Percentiles rank a stretch among this genome's conserved stretches.
Evolutionary conservation across 2,329 filamentous ascomycete genomes (phyloP).

Genomic region (Aspergillus pseudonomiae): DNA sequence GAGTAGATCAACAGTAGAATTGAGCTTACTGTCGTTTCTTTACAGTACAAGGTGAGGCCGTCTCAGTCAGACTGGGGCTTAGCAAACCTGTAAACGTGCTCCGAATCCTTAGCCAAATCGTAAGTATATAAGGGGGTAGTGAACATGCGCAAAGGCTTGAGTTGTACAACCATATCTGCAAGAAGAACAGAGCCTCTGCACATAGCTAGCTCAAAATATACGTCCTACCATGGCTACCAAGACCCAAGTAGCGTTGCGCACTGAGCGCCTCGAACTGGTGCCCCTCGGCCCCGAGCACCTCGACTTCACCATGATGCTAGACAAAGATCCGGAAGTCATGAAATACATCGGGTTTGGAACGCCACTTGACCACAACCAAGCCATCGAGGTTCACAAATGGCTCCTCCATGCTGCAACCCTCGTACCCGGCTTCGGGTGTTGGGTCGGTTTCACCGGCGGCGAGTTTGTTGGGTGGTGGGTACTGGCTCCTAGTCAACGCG

Average conservation of each 20-base stretch:
- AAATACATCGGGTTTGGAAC: conserved; percentile 15
- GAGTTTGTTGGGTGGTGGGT: conserved; percentile 15
- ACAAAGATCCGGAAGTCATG: conserved; percentile 18
- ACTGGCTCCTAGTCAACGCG: conserved; percentile 5
- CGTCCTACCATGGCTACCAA: background rate
- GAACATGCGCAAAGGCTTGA: background rate
- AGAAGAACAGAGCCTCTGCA: background rate
- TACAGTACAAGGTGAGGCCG: background rate
- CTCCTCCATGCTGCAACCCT: conserved; percentile 2
- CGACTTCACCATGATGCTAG: conserved; percentile 12
- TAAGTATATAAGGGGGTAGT: background rate
- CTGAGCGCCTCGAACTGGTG: background rate
- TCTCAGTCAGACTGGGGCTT: background rate
- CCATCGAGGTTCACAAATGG: conserved; percentile 13
- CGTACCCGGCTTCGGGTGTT: conserved; percentile 9
- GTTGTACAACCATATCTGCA: background rate
- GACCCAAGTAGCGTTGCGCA: background rate
- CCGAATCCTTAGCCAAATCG: background rate
- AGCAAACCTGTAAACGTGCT: background rate
- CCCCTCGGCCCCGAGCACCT: background rate
- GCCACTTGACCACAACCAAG: conserved; percentile 12
- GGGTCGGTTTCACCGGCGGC: conserved; percentile 10
- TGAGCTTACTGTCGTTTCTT: background rate
- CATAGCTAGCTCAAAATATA: background rate
- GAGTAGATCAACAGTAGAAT: background rate